Base-by-base conservation (phyloP, 2,329 filamentous ascomycete genomes). In the Neobulgaria alba region DNA sequence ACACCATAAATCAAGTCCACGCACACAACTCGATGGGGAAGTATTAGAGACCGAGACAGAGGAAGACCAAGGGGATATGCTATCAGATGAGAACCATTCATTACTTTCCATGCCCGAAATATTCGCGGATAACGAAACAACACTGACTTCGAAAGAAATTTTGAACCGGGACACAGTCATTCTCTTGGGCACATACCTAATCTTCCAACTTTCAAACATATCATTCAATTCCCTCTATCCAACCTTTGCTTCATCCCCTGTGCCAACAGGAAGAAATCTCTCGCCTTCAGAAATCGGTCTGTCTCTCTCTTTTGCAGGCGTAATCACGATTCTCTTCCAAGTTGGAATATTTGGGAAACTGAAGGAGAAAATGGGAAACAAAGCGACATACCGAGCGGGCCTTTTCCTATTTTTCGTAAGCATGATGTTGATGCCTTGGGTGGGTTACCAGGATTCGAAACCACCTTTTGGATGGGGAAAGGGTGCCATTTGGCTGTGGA, bases 191-290 rank as follows among this genome's bases (percentile, higher is more conserved):
- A 93, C 89, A 0, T 96, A 95, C 57, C 75, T 95, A 32, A 82
- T 96, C 36, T 98, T 96, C 58, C 89, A 95, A 56, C 72, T 98
- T 4, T 81, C 85, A 46, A 96, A 96, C 61, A 87, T 95, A 50
- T 88, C 87, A 3, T 98, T 89, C 72, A 95, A 95, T 63, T 90
- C 86, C 14, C 69, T 98, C 0, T 98, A 93, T 55, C 92, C 92
- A 1, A 90, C 96, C 39, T 98, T 96, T 54, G 85, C 82, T 1
- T 80, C 89, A 40, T 79, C 83, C 0, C 63, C 73, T 1, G 70
- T 79, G 0, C 92, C 92, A 0, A 81, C 80, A 0, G 92, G 92
- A 14, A 82, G 92, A 30, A 70, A 72, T 1, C 68, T 96, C 3
- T 73, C 73, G 0, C 86, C 90, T 0, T 73, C 78, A 42, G 86